A percentile compares a stretch with the other conserved stretches of the same genome.
phyloP scores from a whole-genome alignment of 352 stramenopile species.

The Aphanomyces euteiches region DNA sequence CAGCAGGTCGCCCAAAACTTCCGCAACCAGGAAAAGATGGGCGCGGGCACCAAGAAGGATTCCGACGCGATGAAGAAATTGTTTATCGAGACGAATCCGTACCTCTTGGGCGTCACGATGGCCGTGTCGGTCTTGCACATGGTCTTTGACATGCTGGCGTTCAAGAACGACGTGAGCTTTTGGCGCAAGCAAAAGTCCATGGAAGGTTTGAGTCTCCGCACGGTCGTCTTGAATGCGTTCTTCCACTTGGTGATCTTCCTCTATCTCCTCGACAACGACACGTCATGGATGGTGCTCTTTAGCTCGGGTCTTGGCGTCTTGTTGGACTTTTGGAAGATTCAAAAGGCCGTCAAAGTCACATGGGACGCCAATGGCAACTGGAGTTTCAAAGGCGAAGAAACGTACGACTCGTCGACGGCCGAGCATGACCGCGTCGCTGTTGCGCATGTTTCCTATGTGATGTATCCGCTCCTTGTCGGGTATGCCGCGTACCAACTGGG shows the following conservation, averaged over 20 bases:
- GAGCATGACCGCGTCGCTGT: slow-evolving; percentile 82
- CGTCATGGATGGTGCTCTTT: slow-evolving; percentile 93
- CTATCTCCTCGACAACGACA: slow-evolving; percentile 98
- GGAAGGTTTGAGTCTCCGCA: slow-evolving; percentile 91
- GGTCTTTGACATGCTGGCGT: slow-evolving; percentile 98
- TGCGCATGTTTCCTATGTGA: slow-evolving; percentile 75
- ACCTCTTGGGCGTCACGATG: slow-evolving; percentile 93
- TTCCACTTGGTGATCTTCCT: slow-evolving; percentile 97
- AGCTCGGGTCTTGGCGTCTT: slow-evolving; percentile 74
- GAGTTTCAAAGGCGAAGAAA: slow-evolving; percentile 72
- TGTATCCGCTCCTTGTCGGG: slow-evolving; percentile 87
- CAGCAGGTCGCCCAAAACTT: slow-evolving; percentile 91
- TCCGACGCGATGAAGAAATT: slow-evolving; percentile 92
- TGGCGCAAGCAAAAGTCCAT: slow-evolving; percentile 98
- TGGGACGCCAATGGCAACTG: slow-evolving; percentile 78
- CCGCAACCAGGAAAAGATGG: slow-evolving; percentile 88
- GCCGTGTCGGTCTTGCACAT: slow-evolving; percentile 95
- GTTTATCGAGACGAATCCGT: slow-evolving; percentile 97
- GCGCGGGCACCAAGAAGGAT: slow-evolving; percentile 85
- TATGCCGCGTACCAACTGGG: slow-evolving; percentile 94
- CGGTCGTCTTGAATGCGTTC: slow-evolving; percentile 94
- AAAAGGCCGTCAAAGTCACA: slow-evolving; percentile 85
- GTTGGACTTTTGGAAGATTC: slow-evolving; percentile 93
- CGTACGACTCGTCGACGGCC: slow-evolving; percentile 79
- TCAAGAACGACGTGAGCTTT: slow-evolving; percentile 99